Base-by-base conservation (phyloP, 2,329 filamentous ascomycete species). In the Fusarium guadeloupense region DNA sequence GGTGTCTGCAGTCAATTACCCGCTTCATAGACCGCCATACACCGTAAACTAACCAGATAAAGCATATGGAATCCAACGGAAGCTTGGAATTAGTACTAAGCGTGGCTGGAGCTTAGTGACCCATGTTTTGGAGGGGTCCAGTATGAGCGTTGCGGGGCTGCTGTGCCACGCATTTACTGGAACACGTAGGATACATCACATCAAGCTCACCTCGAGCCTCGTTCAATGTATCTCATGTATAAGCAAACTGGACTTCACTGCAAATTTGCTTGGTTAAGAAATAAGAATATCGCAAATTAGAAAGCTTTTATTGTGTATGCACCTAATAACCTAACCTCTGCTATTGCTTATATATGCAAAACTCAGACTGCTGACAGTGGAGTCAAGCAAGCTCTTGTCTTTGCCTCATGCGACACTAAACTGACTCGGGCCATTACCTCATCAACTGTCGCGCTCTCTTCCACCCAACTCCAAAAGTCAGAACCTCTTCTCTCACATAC, bases 401-500 rank as follows among this genome's bases (percentile, higher is more conserved):
- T 60, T 60, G 53, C 52, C 59, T 59, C 59, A 63, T 60, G 55
- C 54, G 39, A 49, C 45, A 45, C 56, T 56, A 62, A 60, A 52
- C 62, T 42, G 33, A 28, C 44, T 59, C 14, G 43, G 37, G 62
- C 50, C 69, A 73, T 69, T 66, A 69, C 69, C 69, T 71, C 68
- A 70, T 70, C 66, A 69, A 54, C 61, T 55, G 62, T 53, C 64
- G 54, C 49, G 38, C 42, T 58, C 54, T 38, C 40, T 61, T 46
- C 53, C 42, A 64, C 39, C 46, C 37, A 47, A 47, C 62, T 50
- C 34, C 28, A 52, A 46, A 31, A 44, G 56, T 25, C 43, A 46
- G 52, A 58, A 57, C 35, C 33, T 60, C 45, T 48, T 34, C 46
- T 54, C 47, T 60, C 59, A 42, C 63, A 66, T 57, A 50, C 28